These are phyloP conservation scores for Stagonosporopsis vannaccii DNA, from an alignment of 2,329 filamentous ascomycete species.

Conservation along the genomic window DNA sequence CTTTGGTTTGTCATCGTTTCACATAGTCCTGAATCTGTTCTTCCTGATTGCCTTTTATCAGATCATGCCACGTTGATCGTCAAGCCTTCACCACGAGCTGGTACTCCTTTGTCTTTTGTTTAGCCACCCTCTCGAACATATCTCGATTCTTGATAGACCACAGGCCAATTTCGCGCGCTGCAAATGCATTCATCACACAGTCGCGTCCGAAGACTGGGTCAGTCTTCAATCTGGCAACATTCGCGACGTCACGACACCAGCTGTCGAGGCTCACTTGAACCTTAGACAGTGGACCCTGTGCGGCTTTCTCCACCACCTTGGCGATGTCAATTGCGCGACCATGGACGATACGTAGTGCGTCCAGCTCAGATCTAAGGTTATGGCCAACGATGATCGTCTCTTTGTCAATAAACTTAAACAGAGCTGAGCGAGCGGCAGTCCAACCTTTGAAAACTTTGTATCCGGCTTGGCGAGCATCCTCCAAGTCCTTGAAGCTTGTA, in stretches of 20 bases:
- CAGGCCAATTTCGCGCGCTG: constrained; percentile 58
- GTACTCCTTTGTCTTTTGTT: constrained; percentile 36
- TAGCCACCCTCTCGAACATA: constrained; percentile 48
- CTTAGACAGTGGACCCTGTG: constrained; percentile 41
- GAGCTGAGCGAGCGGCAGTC: constrained; percentile 39
- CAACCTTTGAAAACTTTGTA: constrained; percentile 47
- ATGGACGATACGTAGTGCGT: constrained; percentile 45
- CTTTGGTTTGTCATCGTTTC: not conserved
- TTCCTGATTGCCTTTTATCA: not conserved
- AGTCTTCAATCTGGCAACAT: constrained; percentile 17
- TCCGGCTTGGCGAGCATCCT: constrained; percentile 32
- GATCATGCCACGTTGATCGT: not conserved
- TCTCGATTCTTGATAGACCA: constrained; percentile 54
- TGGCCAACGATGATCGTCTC: constrained; percentile 46
- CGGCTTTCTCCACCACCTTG: constrained; percentile 44
- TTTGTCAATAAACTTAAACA: constrained; percentile 41
- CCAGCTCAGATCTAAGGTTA: constrained; percentile 44
- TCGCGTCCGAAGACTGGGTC: constrained; percentile 52
- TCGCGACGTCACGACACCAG: constrained; percentile 32
- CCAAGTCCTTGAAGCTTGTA: constrained; percentile 31
- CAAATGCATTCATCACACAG: constrained; percentile 59
- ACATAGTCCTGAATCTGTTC: not conserved
- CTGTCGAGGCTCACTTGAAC: constrained; percentile 41
- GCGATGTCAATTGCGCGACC: constrained; percentile 43
- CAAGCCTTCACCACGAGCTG: constrained; percentile 18